A percentile compares a stretch with the other conserved stretches of the same genome.
Conservation (phyloP, 257 asterid species). For the Vinca minor region DNA sequence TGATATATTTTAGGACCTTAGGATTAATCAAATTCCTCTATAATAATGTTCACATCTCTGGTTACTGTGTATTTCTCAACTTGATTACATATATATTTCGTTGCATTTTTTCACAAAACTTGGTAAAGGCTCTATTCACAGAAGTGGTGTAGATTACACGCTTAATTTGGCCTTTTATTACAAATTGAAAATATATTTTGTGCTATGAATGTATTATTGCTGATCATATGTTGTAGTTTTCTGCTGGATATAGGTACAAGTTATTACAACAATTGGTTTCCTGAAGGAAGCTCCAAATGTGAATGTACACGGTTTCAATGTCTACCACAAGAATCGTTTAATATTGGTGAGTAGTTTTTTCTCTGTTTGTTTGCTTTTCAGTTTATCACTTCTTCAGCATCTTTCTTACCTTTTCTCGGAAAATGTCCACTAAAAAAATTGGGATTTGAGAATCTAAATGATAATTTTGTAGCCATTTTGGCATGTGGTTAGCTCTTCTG, state of each 20-base stretch:
- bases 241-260: slow-evolving; percentile 47
- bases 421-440: not conserved
- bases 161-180: not conserved
- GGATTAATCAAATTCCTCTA: not conserved
- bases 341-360: slow-evolving; percentile 54
- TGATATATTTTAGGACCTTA: not conserved
- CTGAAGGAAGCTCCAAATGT: slow-evolving; percentile 85
- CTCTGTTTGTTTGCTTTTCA: not conserved
- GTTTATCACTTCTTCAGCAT: not conserved
- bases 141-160: not conserved
- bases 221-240: not conserved
- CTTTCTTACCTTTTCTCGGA: not conserved
- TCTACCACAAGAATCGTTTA: slow-evolving; percentile 90
- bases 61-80: not conserved
- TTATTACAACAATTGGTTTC: slow-evolving; percentile 76
- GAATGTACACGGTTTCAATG: slow-evolving; percentile 84
- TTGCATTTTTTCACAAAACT: not conserved
- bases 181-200: not conserved
- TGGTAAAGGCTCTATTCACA: not conserved
- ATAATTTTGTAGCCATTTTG: slow-evolving; percentile 77
- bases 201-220: not conserved
- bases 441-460: not conserved
- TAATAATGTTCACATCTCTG: not conserved
- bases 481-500: slow-evolving; percentile 55
- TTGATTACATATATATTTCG: not conserved